Evolutionary conservation across 1,284 basidiomycete genomes (phyloP).

Genomic region (Boletellus dicymbophilus): DNA sequence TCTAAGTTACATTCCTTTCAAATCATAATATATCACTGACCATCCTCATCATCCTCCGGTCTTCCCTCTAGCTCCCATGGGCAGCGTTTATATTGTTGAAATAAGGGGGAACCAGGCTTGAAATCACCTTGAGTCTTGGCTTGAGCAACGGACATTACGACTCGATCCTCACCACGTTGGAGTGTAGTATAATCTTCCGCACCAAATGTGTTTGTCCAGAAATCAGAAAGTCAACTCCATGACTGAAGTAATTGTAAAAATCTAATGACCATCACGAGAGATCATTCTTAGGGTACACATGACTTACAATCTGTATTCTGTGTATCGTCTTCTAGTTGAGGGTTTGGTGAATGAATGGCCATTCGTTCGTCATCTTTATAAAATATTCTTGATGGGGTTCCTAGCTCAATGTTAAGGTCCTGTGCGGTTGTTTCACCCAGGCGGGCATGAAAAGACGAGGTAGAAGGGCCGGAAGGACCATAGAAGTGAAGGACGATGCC

Average conservation of each 20-base stretch:
- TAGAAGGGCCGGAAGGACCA: constrained; percentile 43
- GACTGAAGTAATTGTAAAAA: constrained; percentile 92
- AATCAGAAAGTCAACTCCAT: constrained; percentile 84
- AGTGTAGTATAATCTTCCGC: constrained; percentile 84
- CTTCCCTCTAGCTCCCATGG: constrained; percentile 80
- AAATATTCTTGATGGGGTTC: constrained; percentile 74
- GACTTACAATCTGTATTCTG: constrained; percentile 46
- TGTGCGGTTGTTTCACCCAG: constrained; percentile 84
- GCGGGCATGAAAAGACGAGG: constrained; percentile 55
- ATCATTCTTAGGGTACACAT: neutral
- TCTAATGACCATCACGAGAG: constrained; percentile 44
- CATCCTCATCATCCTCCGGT: constrained; percentile 78
- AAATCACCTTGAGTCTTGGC: constrained; percentile 3
- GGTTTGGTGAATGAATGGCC: constrained; percentile 67
- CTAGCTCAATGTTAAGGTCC: constrained; percentile 77
- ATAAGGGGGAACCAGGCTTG: constrained; percentile 84
- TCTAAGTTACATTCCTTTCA: constrained; percentile 4
- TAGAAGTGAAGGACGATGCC: constrained; percentile 73
- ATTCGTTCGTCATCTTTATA: constrained; percentile 90
- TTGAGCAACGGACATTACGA: neutral
- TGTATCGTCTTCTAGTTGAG: constrained; percentile 40
- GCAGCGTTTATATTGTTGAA: constrained; percentile 88
- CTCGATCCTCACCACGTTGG: constrained; percentile 72
- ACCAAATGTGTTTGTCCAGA: constrained; percentile 71
- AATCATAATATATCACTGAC: constrained; percentile 34